Evolutionary conservation across 2,329 filamentous ascomycete species (phyloP), one percentile per base, ranked within the genome.

Genomic region (Mariannaea elegans): DNA sequence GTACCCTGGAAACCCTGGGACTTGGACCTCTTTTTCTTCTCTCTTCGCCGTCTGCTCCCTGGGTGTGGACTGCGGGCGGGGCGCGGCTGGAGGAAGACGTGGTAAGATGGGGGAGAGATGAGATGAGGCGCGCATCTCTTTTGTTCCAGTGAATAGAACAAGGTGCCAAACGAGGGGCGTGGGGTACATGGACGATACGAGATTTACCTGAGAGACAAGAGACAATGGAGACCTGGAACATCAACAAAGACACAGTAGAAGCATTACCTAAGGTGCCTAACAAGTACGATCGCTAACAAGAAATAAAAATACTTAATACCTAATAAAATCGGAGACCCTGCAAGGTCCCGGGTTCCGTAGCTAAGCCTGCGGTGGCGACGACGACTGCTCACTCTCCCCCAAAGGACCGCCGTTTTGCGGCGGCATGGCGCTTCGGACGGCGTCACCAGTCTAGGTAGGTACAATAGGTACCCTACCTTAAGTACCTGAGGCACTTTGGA

Each of bases 371-470:
- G n/a, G n/a, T n/a, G 44, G 57, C 27, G 38, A 16, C 9, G 57
- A 56, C 56, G 61, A 55, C 41, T 57, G 24, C 38, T 31, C 52
- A 47, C 23, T 48, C 45, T 27, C 24, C 9, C 47, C 49, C 38
- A 41, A 50, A 14, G 47, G 50, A 18, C 54, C 53, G 49, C 61
- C 51, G 61, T 51, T 49, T 64, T 59, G 55, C 61, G 59, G 67
- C 65, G 67, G 67, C 67, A 67, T 68, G 67, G 67, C 67, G 67
- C 67, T 70, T 70, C 67, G 44, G 56, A 67, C 64, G 58, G 67
- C 64, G 67, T 69, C 65, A 67, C 65, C 65, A 45, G 57, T 49
- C 59, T 54, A 54, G 29, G 58, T 63, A 27, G 24, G 24, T 27
- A 27, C 24, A 6, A 5, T 27, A 27, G 24, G 9, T 6, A 6